Evolutionary conservation across 2,329 filamentous ascomycete genomes (phyloP), one percentile per base, ranked within the genome.

Genomic region (Neophaeococcomyces mojaviensis): DNA sequence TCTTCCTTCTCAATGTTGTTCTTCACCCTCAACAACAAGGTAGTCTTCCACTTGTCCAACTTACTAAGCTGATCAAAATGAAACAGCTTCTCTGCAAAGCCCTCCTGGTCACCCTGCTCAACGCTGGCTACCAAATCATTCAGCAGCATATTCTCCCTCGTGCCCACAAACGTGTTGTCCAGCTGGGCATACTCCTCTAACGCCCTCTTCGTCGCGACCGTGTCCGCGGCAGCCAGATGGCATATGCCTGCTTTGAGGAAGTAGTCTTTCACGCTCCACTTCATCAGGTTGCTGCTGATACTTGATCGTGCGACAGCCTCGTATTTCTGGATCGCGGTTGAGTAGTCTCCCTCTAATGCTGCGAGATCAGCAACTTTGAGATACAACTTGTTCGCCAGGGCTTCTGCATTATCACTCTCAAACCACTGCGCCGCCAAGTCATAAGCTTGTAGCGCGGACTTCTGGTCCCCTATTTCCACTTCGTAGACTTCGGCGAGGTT

Each of bases 41-140:
- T 86, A 41, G 86, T 95, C 83, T 96, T 95, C 90, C 90, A 97
- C 72, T 90, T 92, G 63, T 96, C 89, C 60, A 97, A 70, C 73
- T 92, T 92, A 70, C 82, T 92, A 70, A 95, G 75, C 70, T 94
- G 86, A 64, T 96, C 88, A 62, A 80, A 97, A 64, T 90, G 82
- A 72, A 85, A 94, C 53, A 92, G 68, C 64, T 89, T 88, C 61
- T 94, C 87, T 18, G 84, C 79, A 60, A 94, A 97, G 50, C 76
- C 73, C 58, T 95, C 88, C 64, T 85, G 82, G 59, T 94, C 86
- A 46, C 82, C 82, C 26, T 79, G 76, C 61, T 92, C 82, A 48
- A 95, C 75, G 3, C 86, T 79, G 49, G 84, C 81, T 26, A 79
- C 71, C 31, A 97, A 71, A 63, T 96, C 88, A 6, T 76, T 72